A percentile compares a stretch with the other conserved stretches of the same genome.
Evolutionary conservation across 2,329 filamentous ascomycete species (phyloP).

Genomic region (Dactylonectria estremocensis): DNA sequence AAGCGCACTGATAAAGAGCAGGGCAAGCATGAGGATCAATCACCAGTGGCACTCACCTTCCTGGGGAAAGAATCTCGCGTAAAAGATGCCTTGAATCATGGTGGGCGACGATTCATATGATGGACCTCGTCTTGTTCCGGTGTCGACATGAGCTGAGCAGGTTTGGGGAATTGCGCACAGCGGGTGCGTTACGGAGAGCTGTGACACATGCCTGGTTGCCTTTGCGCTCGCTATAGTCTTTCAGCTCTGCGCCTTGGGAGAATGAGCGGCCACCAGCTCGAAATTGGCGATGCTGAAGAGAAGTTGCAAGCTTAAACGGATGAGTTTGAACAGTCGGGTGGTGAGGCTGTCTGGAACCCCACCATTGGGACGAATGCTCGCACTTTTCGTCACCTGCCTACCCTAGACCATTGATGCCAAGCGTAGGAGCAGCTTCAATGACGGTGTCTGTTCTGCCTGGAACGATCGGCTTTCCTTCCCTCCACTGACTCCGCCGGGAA

Average conservation of each 20-base stretch:
- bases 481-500: neutral
- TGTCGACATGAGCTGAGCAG: conserved; percentile 9
- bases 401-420: neutral
- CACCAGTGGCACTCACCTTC: conserved; percentile 63
- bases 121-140: conserved; percentile 29
- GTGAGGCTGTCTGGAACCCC: conserved; percentile 6
- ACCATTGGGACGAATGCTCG: neutral
- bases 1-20: neutral
- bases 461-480: neutral
- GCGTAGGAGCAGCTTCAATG: neutral
- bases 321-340: neutral
- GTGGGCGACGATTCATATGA: conserved; percentile 31
- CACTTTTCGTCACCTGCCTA: neutral
- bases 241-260: neutral
- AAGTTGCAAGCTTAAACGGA: too few relatives aligned
- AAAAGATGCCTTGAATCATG: conserved; percentile 81
- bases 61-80: conserved; percentile 77
- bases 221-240: too few relatives aligned
- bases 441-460: too few relatives aligned
- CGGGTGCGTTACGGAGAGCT: neutral
- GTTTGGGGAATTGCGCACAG: neutral
- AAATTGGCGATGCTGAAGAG: neutral
- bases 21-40: neutral
- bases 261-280: neutral
- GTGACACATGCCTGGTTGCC: neutral